These are phyloP conservation scores for Candida pseudoviswanathii DNA, from an alignment of 1,139 yeast genomes.

Conservation along the genomic window DNA sequence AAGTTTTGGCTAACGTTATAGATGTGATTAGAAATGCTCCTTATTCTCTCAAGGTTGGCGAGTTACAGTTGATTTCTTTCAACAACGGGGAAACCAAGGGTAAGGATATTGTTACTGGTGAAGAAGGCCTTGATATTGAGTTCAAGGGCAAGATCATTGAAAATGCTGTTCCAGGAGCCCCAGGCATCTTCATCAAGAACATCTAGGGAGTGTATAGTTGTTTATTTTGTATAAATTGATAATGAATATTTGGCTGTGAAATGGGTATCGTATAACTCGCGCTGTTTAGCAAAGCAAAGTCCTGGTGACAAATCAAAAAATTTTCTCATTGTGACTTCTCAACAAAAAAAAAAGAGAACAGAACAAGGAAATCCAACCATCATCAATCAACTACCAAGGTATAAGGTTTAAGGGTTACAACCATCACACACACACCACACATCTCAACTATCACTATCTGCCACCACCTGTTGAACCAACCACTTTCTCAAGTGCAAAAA, in stretches of 20 bases:
- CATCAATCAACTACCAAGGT: no score
- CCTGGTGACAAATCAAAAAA: no score
- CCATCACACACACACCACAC: no score
- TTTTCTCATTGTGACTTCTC: no score
- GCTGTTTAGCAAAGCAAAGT: no score
- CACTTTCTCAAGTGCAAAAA: neutral
- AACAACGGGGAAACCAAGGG: conserved; percentile 66
- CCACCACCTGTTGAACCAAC: neutral
- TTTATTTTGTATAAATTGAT: neutral
- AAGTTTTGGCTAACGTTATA: conserved; percentile 59
- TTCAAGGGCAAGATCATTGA: conserved; percentile 72
- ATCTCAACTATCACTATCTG: no score
- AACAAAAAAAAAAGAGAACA: no score
- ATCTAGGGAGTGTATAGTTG: conserved; percentile 24
- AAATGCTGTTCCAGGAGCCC: conserved; percentile 89
- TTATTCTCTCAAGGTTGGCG: conserved; percentile 57
- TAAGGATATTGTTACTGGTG: conserved; percentile 66
- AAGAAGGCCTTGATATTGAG: conserved; percentile 58
- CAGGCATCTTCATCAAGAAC: conserved; percentile 80
- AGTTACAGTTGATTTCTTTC: conserved; percentile 57
- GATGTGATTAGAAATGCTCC: conserved; percentile 65
- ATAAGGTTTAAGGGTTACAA: no score
- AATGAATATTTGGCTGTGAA: neutral
- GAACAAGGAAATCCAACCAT: no score
- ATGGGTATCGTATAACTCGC: neutral